These are phyloP conservation scores for Termitomyces sp. DNA, from an alignment of 768 basidiomycete genomes.

Conservation along the genomic window DNA sequence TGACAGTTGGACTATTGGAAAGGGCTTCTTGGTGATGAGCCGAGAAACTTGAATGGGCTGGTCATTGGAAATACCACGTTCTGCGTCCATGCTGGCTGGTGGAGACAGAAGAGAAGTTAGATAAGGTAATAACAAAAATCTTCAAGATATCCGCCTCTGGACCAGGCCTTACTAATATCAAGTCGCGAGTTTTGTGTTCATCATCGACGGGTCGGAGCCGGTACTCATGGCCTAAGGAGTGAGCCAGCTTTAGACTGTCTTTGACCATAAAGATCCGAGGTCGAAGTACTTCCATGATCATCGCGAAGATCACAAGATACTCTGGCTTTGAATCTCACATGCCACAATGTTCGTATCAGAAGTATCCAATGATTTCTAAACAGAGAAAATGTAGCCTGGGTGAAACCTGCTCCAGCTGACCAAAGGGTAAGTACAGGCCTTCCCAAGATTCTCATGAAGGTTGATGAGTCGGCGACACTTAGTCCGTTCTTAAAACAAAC, in stretches of 20 bases:
- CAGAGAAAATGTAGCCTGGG: neutral
- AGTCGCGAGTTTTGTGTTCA: neutral
- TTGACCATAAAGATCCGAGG: neutral
- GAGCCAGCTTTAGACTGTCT: neutral
- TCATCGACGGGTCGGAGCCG: neutral
- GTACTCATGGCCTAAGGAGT: too few species aligned
- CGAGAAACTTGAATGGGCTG: neutral
- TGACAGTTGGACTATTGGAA: constrained; percentile 32
- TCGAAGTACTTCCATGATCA: neutral
- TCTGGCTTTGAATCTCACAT: neutral
- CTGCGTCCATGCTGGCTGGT: neutral
- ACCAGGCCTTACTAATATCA: neutral
- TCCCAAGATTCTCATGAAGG: neutral
- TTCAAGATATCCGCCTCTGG: too few species aligned
- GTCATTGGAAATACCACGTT: neutral
- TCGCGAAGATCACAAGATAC: neutral
- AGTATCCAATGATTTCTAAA: too few species aligned
- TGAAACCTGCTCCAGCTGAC: neutral
- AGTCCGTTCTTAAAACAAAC: neutral
- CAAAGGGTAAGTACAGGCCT: neutral
- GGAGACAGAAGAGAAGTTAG: neutral
- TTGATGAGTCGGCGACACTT: neutral
- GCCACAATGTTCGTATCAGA: too few species aligned
- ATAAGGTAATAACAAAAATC: neutral
- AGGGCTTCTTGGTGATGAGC: constrained; percentile 15